Base-by-base conservation (phyloP, 2,329 filamentous ascomycete genomes). In the Fusarium goolgardi region DNA sequence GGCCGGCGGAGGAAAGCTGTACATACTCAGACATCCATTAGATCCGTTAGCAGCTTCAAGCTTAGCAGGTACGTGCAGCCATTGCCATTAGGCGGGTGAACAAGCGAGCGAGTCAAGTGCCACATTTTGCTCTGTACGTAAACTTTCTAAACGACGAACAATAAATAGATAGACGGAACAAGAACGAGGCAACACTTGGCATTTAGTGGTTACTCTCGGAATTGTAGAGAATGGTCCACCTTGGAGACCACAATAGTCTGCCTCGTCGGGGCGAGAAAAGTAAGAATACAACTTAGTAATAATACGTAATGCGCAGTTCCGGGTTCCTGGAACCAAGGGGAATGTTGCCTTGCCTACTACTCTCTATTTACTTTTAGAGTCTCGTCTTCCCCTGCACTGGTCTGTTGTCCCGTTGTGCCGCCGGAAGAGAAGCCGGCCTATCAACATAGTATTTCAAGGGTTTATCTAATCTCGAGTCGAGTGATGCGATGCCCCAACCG, bases 401-500 rank as follows among this genome's bases (percentile, higher is more conserved):
- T 27, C n/a, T 27, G 29, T 45, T 27, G 25, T 61, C 40, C 60
- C 44, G 34, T 54, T 65, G 49, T 56, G 55, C 66, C 65, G 43
- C 66, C 65, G 65, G 66, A 55, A 56, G 31, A 31, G 41, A 45
- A 67, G 45, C 66, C 66, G 50, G 37, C 46, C 59, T 39, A 64
- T 58, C 44, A 63, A 21, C 27, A 23, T 34, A 25, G 25, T 31
- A 32, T 50, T 31, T 15, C 46, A 37, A 64, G 46, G 46, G 56
- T 40, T 39, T 25, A 20, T 39, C 27, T 27, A 27, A 20, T 39
- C 35, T 43, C 40, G 43, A 31, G 43, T 45, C 27, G 43, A 45
- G 43, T 32, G 43, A 45, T 45, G 43, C 25, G 47, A 40, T 51
- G 59, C 65, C 66, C 66, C 66, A 69, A 69, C 66, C 66, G 66